phyloP scores from a whole-genome alignment of 1,139 yeast species.

The Pichia sp. region DNA sequence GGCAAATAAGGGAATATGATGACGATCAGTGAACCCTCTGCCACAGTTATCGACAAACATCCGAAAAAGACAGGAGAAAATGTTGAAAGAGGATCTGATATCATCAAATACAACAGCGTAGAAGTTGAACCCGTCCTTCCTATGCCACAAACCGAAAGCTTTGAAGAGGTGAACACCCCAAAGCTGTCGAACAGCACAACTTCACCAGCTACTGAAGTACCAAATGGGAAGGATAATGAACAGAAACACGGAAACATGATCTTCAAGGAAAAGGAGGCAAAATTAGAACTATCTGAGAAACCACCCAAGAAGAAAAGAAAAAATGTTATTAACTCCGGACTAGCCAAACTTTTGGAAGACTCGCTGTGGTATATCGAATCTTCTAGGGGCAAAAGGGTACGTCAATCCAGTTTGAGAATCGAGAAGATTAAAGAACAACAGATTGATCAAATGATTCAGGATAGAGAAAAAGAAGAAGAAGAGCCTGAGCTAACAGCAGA shows the following conservation, averaged over 20 bases:
- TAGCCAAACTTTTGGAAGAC: slow-evolving; percentile 13
- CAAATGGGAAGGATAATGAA: not conserved
- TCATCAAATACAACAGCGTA: not conserved
- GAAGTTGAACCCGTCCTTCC: not conserved
- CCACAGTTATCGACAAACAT: not conserved
- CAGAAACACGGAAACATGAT: not conserved
- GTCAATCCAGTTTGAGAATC: slow-evolving; percentile 15
- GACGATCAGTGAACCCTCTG: slow-evolving; percentile 3
- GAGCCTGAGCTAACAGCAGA: slow-evolving; percentile 7
- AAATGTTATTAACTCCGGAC: not conserved
- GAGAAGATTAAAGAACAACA: slow-evolving; percentile 14
- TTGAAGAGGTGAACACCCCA: not conserved
- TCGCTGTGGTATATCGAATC: slow-evolving; percentile 15
- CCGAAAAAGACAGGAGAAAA: not conserved
- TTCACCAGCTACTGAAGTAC: not conserved
- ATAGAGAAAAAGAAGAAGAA: slow-evolving; percentile 6
- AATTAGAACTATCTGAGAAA: not conserved
- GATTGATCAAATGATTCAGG: slow-evolving; percentile 8
- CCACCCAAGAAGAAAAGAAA: not conserved
- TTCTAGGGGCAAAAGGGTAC: slow-evolving; percentile 8
- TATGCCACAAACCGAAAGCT: not conserved
- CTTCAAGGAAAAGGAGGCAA: not conserved
- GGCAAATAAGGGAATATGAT: not conserved
- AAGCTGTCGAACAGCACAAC: not conserved
- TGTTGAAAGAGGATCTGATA: not conserved